Conservation (phyloP, 306 rosid genomes). For the Fragaria nilgerrensis region DNA sequence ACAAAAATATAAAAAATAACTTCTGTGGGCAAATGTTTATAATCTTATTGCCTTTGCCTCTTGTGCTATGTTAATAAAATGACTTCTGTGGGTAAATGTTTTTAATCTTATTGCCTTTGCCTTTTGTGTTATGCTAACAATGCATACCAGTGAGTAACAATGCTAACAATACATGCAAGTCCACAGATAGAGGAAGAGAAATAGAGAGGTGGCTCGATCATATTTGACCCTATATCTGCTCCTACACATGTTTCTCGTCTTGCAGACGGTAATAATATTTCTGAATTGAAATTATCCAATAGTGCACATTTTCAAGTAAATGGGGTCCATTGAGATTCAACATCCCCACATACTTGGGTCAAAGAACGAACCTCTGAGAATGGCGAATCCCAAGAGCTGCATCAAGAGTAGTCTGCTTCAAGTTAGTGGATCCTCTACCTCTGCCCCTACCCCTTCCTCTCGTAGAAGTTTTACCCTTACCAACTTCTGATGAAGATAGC, state of each 20-base stretch:
- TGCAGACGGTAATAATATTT: not conserved
- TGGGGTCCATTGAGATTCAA: not conserved
- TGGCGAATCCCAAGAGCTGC: constrained; percentile 71
- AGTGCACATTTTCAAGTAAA: not conserved
- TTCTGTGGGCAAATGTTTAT: not conserved
- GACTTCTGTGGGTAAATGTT: not conserved
- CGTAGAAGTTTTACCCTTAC: constrained; percentile 42
- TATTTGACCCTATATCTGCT: not conserved
- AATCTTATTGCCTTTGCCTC: not conserved
- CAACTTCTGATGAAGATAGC: constrained; percentile 36
- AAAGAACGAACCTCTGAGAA: constrained; percentile 66
- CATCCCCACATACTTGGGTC: constrained; percentile 14
- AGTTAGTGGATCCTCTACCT: constrained; percentile 56
- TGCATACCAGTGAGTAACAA: not conserved
- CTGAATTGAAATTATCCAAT: not conserved
- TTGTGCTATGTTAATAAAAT: not conserved
- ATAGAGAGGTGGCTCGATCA: not conserved
- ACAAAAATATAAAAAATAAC: not conserved
- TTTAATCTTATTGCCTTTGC: not conserved
- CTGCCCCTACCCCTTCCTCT: constrained; percentile 84
- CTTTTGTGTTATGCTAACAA: no score
- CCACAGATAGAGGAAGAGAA: not conserved
- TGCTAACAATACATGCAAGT: no score
- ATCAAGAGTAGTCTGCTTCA: constrained; percentile 94
- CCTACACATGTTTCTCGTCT: not conserved